A percentile compares a stretch with the other conserved stretches of the same genome.
Evolutionary conservation across 2,329 filamentous ascomycete species (phyloP).

Genomic region (Leptographium radiaticola): DNA sequence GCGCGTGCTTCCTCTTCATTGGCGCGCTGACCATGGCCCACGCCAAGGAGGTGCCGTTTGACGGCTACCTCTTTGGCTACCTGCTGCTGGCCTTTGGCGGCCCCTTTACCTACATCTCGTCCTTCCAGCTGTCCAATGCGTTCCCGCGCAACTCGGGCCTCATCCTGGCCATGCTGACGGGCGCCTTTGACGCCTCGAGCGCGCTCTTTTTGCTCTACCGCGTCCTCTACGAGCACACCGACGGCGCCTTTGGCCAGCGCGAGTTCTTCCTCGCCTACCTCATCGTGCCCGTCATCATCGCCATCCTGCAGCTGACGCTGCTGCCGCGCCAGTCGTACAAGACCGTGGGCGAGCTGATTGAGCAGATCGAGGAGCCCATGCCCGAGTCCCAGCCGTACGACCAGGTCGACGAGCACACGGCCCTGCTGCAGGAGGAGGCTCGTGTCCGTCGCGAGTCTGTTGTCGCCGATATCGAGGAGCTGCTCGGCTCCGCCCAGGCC

Average conservation of each 20-base stretch:
- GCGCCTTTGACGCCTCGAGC: slow-evolving; percentile 73
- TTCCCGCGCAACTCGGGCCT: slow-evolving; percentile 65
- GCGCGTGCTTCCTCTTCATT: slow-evolving; percentile 50
- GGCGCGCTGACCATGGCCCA: slow-evolving; percentile 66
- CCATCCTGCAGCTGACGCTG: slow-evolving; percentile 52
- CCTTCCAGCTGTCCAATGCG: slow-evolving; percentile 74
- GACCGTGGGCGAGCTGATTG: slow-evolving; percentile 70
- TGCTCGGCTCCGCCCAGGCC: slow-evolving; percentile 52
- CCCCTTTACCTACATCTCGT: slow-evolving; percentile 70
- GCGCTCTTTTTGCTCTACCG: slow-evolving; percentile 66
- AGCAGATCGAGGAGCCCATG: slow-evolving; percentile 47
- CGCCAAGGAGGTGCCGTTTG: slow-evolving; percentile 55
- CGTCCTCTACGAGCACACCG: slow-evolving; percentile 45
- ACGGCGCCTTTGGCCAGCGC: slow-evolving; percentile 43
- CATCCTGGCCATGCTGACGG: slow-evolving; percentile 69
- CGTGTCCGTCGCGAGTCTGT: slow-evolving; percentile 47
- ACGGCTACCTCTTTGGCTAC: slow-evolving; percentile 64
- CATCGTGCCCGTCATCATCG: slow-evolving; percentile 52
- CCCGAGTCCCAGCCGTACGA: slow-evolving; percentile 27
- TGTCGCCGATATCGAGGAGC: slow-evolving; percentile 56
- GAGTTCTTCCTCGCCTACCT: slow-evolving; percentile 65
- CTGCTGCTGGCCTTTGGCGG: slow-evolving; percentile 66
- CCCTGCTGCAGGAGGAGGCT: slow-evolving; percentile 40
- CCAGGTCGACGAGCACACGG: slow-evolving; percentile 44
- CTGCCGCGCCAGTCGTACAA: slow-evolving; percentile 72